Conservation (phyloP, 352 stramenopile genomes). For the Sclerospora graminicola region DNA sequence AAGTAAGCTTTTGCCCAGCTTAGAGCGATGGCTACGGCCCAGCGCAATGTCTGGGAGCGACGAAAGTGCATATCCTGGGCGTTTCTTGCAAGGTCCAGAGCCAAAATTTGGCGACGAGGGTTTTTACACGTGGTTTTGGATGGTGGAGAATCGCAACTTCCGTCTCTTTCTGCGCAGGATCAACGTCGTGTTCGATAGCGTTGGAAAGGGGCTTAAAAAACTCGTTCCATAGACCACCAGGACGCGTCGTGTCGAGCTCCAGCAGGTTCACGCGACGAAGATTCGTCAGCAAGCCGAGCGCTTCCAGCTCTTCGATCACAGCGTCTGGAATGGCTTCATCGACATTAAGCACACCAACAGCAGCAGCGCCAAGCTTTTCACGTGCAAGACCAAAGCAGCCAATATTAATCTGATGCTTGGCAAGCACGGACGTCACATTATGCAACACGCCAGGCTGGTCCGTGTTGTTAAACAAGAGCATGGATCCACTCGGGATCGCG, state of each 20-base stretch:
- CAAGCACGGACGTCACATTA: constrained; percentile 90
- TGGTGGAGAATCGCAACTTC: constrained; percentile 43
- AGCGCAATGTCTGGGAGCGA: constrained; percentile 85
- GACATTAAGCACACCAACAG: constrained; percentile 84
- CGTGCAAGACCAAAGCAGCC: constrained; percentile 86
- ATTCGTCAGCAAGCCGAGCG: constrained; percentile 66
- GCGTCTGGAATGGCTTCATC: constrained; percentile 81
- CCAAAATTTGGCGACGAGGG: constrained; percentile 92
- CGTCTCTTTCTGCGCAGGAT: constrained; percentile 11
- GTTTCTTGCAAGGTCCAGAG: constrained; percentile 98
- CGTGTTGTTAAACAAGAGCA: constrained; percentile 92
- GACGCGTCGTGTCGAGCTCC: constrained; percentile 45
- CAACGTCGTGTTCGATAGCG: constrained; percentile 16
- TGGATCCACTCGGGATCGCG: constrained; percentile 77
- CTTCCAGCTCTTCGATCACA: constrained; percentile 78
- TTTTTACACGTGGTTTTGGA: constrained; percentile 58
- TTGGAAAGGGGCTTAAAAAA: constrained; percentile 41
- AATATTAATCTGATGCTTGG: constrained; percentile 91
- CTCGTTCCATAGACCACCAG: constrained; percentile 45
- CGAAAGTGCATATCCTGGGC: constrained; percentile 89
- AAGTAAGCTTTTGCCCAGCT: constrained; percentile 93
- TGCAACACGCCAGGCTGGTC: constrained; percentile 91
- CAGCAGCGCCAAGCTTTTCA: constrained; percentile 44
- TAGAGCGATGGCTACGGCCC: constrained; percentile 95
- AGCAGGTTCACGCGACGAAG: constrained; percentile 80